These are phyloP conservation scores for Candida hispaniensis DNA, from an alignment of 805 yeast genomes.

Conservation along the genomic window DNA sequence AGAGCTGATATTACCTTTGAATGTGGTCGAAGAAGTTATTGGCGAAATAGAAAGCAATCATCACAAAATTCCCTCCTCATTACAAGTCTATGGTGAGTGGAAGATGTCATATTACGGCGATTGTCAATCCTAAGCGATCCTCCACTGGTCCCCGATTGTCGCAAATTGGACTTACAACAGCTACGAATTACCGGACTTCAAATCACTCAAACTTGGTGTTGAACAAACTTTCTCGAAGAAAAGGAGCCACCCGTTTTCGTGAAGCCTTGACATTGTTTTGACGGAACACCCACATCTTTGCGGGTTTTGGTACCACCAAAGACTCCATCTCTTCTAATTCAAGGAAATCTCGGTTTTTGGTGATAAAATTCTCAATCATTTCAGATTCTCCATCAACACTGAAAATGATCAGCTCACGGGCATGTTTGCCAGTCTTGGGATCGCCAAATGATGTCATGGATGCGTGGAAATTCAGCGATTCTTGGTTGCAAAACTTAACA, in stretches of 20 bases:
- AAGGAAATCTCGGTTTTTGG: neutral
- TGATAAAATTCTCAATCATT: conserved; percentile 8
- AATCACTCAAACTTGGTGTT: conserved; percentile 4
- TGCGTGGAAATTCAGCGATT: conserved; percentile 33
- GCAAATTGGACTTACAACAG: neutral
- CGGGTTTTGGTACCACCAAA: conserved; percentile 19
- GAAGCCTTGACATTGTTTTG: conserved; percentile 56
- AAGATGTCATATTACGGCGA: no score
- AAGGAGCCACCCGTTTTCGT: conserved; percentile 81
- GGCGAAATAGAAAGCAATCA: no score
- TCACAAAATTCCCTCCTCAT: no score
- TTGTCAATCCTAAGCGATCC: no score
- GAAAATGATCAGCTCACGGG: conserved; percentile 34
- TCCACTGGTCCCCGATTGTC: no score
- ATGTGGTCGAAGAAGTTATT: no score
- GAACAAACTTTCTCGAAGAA: conserved; percentile 22
- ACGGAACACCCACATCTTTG: conserved; percentile 26
- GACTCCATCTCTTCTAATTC: conserved; percentile 3
- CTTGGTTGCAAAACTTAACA: conserved; percentile 27
- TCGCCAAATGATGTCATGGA: conserved; percentile 39
- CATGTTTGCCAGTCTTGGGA: conserved; percentile 24
- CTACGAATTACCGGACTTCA: neutral
- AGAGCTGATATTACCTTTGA: no score
- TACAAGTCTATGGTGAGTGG: no score
- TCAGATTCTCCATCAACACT: conserved; percentile 1